Conservation (phyloP, 2,329 filamentous ascomycete genomes). For the Fusarium torulosum region DNA sequence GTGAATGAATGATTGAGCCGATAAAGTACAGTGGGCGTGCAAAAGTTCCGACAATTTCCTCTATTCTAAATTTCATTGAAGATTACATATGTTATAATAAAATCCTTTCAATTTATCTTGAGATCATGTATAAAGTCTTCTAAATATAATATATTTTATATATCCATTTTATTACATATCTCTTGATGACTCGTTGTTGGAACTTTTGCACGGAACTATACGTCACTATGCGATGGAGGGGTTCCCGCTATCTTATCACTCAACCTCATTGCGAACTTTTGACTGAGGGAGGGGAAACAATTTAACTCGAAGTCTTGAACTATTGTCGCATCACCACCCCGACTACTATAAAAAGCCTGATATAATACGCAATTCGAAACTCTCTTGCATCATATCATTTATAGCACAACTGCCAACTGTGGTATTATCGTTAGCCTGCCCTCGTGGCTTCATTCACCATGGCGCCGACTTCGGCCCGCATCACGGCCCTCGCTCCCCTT, state of each 20-base stretch:
- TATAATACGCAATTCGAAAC: not conserved
- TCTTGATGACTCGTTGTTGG: no score
- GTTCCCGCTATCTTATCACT: conserved; percentile 47
- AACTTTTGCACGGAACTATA: conserved; percentile 3
- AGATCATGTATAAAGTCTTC: no score
- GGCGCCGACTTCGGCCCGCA: conserved; percentile 47
- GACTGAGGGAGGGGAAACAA: conserved; percentile 33
- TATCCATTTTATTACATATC: no score
- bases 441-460: conserved; percentile 32
- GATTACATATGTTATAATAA: no score
- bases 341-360: not conserved
- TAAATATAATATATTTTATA: no score
- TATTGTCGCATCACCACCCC: conserved; percentile 9
- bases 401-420: not conserved
- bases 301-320: conserved; percentile 9
- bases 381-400: not conserved
- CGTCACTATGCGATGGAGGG: conserved; percentile 36
- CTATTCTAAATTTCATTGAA: no score
- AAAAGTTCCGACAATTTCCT: no score
- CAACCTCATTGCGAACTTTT: conserved; percentile 31
- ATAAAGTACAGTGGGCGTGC: no score
- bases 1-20: not conserved
- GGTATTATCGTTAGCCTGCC: not conserved
- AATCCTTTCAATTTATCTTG: no score
- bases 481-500: conserved; percentile 64